Evolutionary conservation across 2,329 filamentous ascomycete genomes (phyloP).

Genomic region (Uncinocarpus reesii): DNA sequence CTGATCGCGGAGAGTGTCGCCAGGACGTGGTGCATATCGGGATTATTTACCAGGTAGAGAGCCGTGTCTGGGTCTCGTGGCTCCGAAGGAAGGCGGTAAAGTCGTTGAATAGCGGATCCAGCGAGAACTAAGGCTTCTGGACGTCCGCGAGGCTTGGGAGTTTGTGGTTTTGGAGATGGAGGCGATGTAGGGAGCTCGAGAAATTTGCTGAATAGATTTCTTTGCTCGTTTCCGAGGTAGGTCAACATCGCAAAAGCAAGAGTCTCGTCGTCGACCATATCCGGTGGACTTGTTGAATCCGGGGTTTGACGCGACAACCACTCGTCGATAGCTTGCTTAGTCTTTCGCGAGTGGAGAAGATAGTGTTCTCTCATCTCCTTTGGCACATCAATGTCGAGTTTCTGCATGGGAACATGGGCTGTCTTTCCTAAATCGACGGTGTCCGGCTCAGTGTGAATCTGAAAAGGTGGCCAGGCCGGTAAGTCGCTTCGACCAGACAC

Average conservation of each 20-base stretch:
- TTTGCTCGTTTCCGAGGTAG: slow-evolving; percentile 63
- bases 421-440: slow-evolving; percentile 48
- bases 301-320: slow-evolving; percentile 79
- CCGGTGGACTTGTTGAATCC: slow-evolving; percentile 61
- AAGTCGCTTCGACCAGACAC: slow-evolving; percentile 81
- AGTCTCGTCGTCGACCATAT: slow-evolving; percentile 90
- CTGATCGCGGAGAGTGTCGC: slow-evolving; percentile 81
- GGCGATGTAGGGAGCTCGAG: slow-evolving; percentile 50
- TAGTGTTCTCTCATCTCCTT: slow-evolving; percentile 91
- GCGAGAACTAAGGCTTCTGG: slow-evolving; percentile 66
- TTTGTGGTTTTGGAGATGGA: slow-evolving; percentile 51
- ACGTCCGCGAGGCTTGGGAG: slow-evolving; percentile 54
- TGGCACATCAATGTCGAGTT: slow-evolving; percentile 86
- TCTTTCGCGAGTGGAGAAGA: slow-evolving; percentile 82
- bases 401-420: slow-evolving; percentile 53
- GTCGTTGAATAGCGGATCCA: slow-evolving; percentile 66
- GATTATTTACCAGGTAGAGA: slow-evolving; percentile 76
- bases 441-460: slow-evolving; percentile 50
- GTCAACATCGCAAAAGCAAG: slow-evolving; percentile 88
- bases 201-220: slow-evolving; percentile 72
- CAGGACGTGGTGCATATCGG: slow-evolving; percentile 71
- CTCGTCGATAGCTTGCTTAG: slow-evolving; percentile 76
- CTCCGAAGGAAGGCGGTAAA: slow-evolving; percentile 62
- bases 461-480: slow-evolving; percentile 80
- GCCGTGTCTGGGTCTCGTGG: slow-evolving; percentile 80